phyloP scores from a whole-genome alignment of 2,329 filamentous ascomycete species.

The Fonsecaea pedrosoi region DNA sequence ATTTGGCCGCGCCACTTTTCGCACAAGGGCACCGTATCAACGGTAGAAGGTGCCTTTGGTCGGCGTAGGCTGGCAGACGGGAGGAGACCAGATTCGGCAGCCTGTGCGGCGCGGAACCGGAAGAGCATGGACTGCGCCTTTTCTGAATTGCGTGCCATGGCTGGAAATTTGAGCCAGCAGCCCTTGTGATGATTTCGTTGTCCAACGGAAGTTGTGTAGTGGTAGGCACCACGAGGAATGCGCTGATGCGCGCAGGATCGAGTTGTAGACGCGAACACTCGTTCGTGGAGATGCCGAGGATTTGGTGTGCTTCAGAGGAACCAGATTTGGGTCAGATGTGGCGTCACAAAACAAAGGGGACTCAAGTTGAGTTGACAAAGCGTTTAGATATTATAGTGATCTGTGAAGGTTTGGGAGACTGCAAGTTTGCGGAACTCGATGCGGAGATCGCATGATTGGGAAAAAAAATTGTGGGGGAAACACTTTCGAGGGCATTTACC shows the following conservation, averaged over 20 bases:
- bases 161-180: conserved; percentile 2
- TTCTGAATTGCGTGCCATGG: conserved; percentile 87
- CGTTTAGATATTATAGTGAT: background rate
- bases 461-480: background rate
- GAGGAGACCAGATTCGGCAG: conserved; percentile 93
- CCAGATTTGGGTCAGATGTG: background rate
- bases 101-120: conserved; percentile 97
- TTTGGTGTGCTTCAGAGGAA: background rate
- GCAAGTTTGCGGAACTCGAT: conserved; percentile 9
- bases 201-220: background rate
- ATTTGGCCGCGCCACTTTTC: conserved; percentile 99
- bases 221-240: background rate
- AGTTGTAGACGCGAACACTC: background rate
- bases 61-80: conserved; percentile 88
- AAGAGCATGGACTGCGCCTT: conserved; percentile 99
- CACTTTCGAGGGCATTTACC: background rate
- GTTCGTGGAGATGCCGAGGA: background rate
- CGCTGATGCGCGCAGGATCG: background rate
- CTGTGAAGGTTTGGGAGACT: background rate
- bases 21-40: conserved; percentile 82
- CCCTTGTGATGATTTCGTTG: background rate
- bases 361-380: background rate
- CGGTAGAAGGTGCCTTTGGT: conserved; percentile 86
- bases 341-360: background rate
- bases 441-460: conserved; percentile 17